A percentile compares a stretch with the other conserved stretches of the same genome.
phyloP scores from a whole-genome alignment of 2,329 filamentous ascomycete species.

The Exophiala dermatitidis region DNA sequence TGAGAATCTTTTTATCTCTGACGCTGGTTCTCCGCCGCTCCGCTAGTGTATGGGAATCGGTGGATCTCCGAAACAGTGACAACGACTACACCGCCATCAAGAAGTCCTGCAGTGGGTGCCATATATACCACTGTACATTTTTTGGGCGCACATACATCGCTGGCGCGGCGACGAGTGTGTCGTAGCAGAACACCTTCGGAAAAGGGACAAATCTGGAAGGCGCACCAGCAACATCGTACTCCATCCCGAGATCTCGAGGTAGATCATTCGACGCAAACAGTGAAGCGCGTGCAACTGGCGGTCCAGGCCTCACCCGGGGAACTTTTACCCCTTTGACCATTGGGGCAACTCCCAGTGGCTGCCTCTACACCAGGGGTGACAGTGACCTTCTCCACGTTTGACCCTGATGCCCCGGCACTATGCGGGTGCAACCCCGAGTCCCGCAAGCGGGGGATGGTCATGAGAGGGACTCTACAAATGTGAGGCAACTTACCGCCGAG shows the following conservation, averaged over 20 bases:
- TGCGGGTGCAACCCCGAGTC: neutral
- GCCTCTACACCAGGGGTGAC: neutral
- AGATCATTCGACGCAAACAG: neutral
- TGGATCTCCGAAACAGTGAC: neutral
- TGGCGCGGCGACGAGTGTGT: too few relatives aligned
- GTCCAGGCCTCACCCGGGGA: neutral
- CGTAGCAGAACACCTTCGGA: neutral
- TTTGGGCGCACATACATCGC: too few relatives aligned
- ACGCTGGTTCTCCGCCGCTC: neutral
- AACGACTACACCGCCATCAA: too few relatives aligned
- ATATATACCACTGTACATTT: too few relatives aligned
- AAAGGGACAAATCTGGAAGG: neutral
- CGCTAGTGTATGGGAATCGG: neutral
- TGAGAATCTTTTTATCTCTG: neutral
- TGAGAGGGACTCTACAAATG: neutral
- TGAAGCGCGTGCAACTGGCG: neutral
- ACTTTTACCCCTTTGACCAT: neutral
- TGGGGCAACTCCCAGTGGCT: neutral
- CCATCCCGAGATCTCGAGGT: neutral
- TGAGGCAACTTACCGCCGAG: neutral
- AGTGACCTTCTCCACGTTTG: neutral
- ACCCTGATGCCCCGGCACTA: neutral
- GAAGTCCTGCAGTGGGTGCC: too few relatives aligned
- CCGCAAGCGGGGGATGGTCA: too few relatives aligned
- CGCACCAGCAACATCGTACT: neutral